Evolutionary conservation across 2,329 filamentous ascomycete genomes (phyloP), one percentile per base, ranked within the genome.

Genomic region (Rugonectria rugulosa): DNA sequence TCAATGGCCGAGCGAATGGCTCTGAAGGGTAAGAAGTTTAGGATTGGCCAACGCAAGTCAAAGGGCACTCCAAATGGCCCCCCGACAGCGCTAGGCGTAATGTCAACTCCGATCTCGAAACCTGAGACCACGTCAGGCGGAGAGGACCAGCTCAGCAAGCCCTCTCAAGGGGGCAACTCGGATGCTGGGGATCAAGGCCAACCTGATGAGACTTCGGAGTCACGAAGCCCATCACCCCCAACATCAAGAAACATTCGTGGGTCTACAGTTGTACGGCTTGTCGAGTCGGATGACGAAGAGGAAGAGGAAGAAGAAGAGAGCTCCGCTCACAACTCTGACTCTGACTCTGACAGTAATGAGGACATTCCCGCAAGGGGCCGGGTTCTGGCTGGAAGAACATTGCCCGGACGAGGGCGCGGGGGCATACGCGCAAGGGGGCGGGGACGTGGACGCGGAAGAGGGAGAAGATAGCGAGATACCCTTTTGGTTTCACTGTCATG

Each of bases 1-100:
- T 85, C 83, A 6, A 79, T 86, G 79, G 77, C 78, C 31, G 83
- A 86, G 62, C 77, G 81, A n/a, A 80, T 84, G 76, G 81, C 78
- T 27, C 71, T 83, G 2, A 76, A 72, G 46, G 83, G 82, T 10
- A 84, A 78, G 67, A 79, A 76, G 47, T 77, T 86, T 60, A 83
- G 78, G 69, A 84, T 85, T 38, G 72, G 74, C 19, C 70, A 71
- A 51, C 72, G 73, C 12, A 77, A 69, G 54, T 48, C 61, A 6
- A 57, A 36, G 12, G 42, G 26, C 11, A 31, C 26, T 7, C 43
- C 53, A n/a, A 38, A 46, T 7, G 50, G 37, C 32, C 50, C 50
- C 31, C 45, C 45, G 26, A 42, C 50, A 7, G 43, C 54, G 11
- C 34, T 55, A 7, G 52, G 56, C 29, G 36, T 7, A 7, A 47